Percentiles rank a stretch among this genome's conserved stretches.
These are phyloP conservation scores for Eucalyptus sp. DNA, from an alignment of 345 rosid genomes.

Conservation along the genomic window DNA sequence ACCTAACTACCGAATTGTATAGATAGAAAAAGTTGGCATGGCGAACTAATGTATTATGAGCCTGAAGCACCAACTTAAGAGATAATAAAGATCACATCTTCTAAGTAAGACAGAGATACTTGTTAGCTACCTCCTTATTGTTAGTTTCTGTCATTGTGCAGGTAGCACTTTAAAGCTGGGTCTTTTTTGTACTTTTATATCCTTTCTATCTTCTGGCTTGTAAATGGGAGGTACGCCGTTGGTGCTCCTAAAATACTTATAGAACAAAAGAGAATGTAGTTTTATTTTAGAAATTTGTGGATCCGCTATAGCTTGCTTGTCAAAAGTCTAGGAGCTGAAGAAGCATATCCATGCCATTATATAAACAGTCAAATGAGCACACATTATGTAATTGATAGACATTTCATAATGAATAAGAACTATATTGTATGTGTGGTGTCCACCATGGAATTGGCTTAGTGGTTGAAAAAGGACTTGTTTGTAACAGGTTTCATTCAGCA, in stretches of 20 bases:
- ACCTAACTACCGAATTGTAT: background rate
- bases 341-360: background rate
- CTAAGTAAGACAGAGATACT: background rate
- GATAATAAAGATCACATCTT: background rate
- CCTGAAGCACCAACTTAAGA: background rate
- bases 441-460: background rate
- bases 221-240: background rate
- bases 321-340: background rate
- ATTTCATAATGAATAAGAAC: background rate
- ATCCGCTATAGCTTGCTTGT: background rate
- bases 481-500: background rate
- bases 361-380: background rate
- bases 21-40: background rate
- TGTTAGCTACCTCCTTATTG: background rate
- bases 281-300: background rate
- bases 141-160: background rate
- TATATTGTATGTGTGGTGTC: background rate
- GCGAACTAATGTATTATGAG: background rate
- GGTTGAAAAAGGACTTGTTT: background rate
- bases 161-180: background rate
- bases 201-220: background rate
- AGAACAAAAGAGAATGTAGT: background rate
- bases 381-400: background rate
- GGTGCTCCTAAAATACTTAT: background rate
- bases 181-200: background rate